Evolutionary conservation across 192 early-diverging fungal genomes (phyloP).

Genomic region (Backusella morwellensis): DNA sequence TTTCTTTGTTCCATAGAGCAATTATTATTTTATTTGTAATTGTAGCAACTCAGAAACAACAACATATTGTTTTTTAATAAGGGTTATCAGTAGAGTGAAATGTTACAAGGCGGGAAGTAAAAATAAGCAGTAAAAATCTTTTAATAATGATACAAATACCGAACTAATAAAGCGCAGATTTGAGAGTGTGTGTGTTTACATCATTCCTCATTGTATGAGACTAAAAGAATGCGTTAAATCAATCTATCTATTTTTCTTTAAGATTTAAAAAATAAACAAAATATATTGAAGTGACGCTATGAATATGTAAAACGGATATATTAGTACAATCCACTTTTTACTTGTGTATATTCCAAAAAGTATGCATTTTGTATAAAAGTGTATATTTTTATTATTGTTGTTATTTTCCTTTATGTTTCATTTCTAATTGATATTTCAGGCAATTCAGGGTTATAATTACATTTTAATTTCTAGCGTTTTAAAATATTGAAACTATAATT

Average conservation of each 20-base stretch:
- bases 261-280: background rate
- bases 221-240: conserved; percentile 1
- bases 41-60: background rate
- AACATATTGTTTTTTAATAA: background rate
- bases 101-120: background rate
- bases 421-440: background rate
- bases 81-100: background rate
- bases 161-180: background rate
- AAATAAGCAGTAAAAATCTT: background rate
- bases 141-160: conserved; percentile 1
- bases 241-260: background rate
- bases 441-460: conserved; percentile 3
- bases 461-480: background rate
- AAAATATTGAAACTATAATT: background rate
- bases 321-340: too few relatives aligned
- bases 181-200: background rate
- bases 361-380: background rate
- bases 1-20: background rate
- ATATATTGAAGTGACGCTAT: background rate
- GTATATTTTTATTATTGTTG: background rate
- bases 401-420: background rate
- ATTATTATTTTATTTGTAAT: background rate
- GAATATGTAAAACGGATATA: too few relatives aligned
- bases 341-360: too few relatives aligned
- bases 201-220: background rate